Base-by-base conservation (phyloP, 768 basidiomycete genomes). In the Lentinula edodes region DNA sequence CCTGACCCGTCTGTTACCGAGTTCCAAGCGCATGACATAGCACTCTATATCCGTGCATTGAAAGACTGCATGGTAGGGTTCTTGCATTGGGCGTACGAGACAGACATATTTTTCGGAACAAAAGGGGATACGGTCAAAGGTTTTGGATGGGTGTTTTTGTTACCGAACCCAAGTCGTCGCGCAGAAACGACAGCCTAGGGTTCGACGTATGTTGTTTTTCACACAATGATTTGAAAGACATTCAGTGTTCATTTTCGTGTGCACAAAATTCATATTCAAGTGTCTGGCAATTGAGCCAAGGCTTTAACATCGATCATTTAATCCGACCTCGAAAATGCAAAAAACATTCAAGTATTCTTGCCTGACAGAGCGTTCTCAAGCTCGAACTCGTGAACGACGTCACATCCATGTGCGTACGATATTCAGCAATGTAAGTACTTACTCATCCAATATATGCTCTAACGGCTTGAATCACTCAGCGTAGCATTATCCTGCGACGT, bases 81-180 rank as follows among this genome's bases (percentile, higher is more conserved):
- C n/a, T 65, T 84, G n/a, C 80, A 87, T 65, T 88, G 86, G 86
- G 62, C 78, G 39, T 89, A 87, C 65, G 84, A 87, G 70, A 85
- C 82, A 0, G 80, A 86, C 62, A 66, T 85, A 48, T 87, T 81
- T 66, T 80, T 89, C 53, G 84, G 83, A 39, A 77, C 77, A 53
- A 80, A 80, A 60, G 84, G 84, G 0, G 78, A 77, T 43, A 81
- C 86, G 68, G 82, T 86, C 39, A 75, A 82, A 65, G 75, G 76
- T 3, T 86, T 85, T 69, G 85, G 85, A 39, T 87, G 85, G 86
- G 80, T 86, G 1, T 87, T 86, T 64, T 65, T 85, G 58, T 35
- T 60, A 28, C 35, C 55, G 7, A 42, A 42, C 10, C 55, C 15
- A 6, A 8, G 3, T 16, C 34, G 54, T 13, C 35, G 16, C 7